phyloP scores from a whole-genome alignment of 2,329 filamentous ascomycete species.

The Phialocephala subalpina region DNA sequence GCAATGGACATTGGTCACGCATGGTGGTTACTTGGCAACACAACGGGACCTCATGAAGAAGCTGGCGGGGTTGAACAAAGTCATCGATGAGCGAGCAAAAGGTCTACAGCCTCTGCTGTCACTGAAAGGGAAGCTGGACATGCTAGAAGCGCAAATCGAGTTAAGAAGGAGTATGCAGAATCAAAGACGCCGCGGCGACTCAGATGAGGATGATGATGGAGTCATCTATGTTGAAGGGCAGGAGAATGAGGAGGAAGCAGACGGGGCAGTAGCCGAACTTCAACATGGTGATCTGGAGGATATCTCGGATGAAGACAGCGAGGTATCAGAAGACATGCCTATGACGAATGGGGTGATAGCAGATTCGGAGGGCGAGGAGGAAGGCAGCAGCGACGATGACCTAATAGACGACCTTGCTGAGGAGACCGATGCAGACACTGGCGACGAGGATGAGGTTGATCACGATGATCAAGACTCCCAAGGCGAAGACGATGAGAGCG shows the following conservation, averaged over 20 bases:
- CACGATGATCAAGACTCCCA: conserved; percentile 53
- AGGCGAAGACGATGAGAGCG: conserved; percentile 52
- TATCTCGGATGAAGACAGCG: conserved; percentile 41
- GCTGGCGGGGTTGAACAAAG: conserved; percentile 81
- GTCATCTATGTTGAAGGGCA: conserved; percentile 87
- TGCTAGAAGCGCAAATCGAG: conserved; percentile 90
- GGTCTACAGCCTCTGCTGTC: conserved; percentile 84
- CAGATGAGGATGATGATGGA: conserved; percentile 58
- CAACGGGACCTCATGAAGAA: conserved; percentile 84
- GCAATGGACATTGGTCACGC: conserved; percentile 91
- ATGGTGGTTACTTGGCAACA: conserved; percentile 88
- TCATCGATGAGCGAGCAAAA: conserved; percentile 85
- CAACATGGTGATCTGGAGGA: conserved; percentile 35
- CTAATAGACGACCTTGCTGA: conserved; percentile 60
- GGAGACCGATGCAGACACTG: conserved; percentile 48
- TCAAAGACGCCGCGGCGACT: conserved; percentile 47
- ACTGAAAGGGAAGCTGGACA: conserved; percentile 93
- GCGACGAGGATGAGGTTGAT: conserved; percentile 53
- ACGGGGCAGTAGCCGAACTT: conserved; percentile 55
- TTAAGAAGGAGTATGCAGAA: conserved; percentile 75
- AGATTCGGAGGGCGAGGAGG: conserved; percentile 57
- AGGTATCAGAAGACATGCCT: conserved; percentile 47
- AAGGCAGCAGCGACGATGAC: conserved; percentile 49
- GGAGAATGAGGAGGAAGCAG: conserved; percentile 61
- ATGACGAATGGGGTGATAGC: conserved; percentile 54